phyloP scores from a whole-genome alignment of 305 asterid species.

The Solanum hybrid region DNA sequence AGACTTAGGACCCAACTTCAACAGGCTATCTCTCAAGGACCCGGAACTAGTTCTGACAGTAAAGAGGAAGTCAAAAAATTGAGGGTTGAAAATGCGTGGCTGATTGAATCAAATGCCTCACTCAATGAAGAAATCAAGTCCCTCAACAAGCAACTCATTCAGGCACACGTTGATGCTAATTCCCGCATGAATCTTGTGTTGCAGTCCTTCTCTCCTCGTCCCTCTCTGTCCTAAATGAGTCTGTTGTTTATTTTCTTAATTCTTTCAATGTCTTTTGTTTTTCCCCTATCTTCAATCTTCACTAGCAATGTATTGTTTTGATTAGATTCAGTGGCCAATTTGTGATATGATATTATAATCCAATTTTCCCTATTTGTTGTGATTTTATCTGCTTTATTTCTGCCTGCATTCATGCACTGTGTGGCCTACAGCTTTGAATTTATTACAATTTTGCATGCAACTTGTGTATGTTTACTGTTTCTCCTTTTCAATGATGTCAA shows the following conservation, averaged over 20 bases:
- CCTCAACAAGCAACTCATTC: background rate
- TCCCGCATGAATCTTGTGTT: background rate
- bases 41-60: background rate
- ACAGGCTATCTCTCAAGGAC: background rate
- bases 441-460: too few species aligned
- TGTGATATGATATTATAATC: too few species aligned
- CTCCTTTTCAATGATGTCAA: too few species aligned
- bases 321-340: too few species aligned
- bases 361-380: too few species aligned
- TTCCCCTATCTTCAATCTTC: too few species aligned
- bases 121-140: background rate
- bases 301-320: too few species aligned
- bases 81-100: background rate
- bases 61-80: background rate
- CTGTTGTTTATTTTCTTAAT: background rate
- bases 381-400: too few species aligned
- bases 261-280: background rate
- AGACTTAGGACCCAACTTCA: background rate
- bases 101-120: background rate
- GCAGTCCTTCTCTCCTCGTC: background rate
- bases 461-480: too few species aligned
- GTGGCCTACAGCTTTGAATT: too few species aligned
- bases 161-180: background rate
- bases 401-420: too few species aligned
- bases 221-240: background rate